Percentiles rank a stretch among this genome's conserved stretches.
Evolutionary conservation across 2,329 filamentous ascomycete genomes (phyloP).

Genomic region (Ascosphaera apis): DNA sequence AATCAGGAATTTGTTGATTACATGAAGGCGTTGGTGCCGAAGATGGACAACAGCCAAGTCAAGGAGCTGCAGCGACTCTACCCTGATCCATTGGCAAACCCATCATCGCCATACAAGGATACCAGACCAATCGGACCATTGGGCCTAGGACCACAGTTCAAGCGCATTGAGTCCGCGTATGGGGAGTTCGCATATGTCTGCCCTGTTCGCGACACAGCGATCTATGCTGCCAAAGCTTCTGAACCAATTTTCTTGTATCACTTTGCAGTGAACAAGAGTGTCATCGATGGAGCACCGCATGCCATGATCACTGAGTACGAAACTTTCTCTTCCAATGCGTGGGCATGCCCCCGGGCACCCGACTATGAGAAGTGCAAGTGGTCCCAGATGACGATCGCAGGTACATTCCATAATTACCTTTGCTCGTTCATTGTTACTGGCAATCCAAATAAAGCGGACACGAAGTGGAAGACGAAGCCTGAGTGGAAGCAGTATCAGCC

Average conservation of each 20-base stretch:
- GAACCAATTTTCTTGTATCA: constrained; percentile 28
- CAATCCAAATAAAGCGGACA: constrained; percentile 19
- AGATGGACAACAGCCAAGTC: constrained; percentile 29
- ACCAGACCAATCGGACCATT: constrained; percentile 6
- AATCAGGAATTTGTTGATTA: constrained; percentile 34
- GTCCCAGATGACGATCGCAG: constrained; percentile 21
- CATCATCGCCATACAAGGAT: constrained; percentile 19
- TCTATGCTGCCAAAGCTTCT: constrained; percentile 12
- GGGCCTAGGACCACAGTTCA: constrained; percentile 27
- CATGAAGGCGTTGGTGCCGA: constrained; percentile 38
- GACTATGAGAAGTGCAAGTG: constrained; percentile 14
- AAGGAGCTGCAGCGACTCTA: constrained; percentile 35
- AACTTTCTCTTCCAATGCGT: constrained; percentile 12
- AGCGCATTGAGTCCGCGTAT: constrained; percentile 26
- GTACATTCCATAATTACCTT: constrained; percentile 24
- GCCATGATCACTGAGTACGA: constrained; percentile 28
- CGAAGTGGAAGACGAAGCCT: constrained; percentile 11
- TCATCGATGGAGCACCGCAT: constrained; percentile 24
- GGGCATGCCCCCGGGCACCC: constrained; percentile 2
- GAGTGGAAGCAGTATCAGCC: constrained; percentile 15
- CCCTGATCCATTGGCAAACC: constrained; percentile 29
- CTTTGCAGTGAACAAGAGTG: constrained; percentile 26
- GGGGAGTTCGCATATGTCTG: constrained; percentile 28
- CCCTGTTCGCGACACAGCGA: constrained; percentile 24
- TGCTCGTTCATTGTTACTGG: constrained; percentile 26